Percentiles rank a stretch among this genome's conserved stretches.
These are phyloP conservation scores for Ichthyophthirius multifiliis DNA, from an alignment of 169 alveolate species.

Conservation along the genomic window DNA sequence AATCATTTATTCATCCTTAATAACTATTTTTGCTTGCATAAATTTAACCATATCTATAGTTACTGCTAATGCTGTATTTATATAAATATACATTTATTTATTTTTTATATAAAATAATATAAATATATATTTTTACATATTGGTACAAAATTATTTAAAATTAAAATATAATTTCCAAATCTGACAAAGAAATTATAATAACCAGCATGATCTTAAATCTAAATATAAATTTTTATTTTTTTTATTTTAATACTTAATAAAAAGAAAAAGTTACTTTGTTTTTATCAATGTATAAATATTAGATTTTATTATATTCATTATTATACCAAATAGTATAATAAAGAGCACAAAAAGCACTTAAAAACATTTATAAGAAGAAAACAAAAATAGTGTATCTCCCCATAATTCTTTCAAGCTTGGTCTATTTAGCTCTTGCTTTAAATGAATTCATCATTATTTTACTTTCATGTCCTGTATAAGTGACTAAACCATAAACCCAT, in stretches of 20 bases:
- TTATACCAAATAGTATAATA: constrained; percentile 13
- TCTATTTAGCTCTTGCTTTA: constrained; percentile 45
- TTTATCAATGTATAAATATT: background rate
- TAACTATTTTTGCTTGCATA: constrained; percentile 59
- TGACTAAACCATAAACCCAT: constrained; percentile 69
- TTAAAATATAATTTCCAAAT: constrained; percentile 53
- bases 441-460: constrained; percentile 78
- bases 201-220: constrained; percentile 3
- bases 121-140: constrained; percentile 19
- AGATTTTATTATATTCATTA: background rate
- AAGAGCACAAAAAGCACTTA: constrained; percentile 18
- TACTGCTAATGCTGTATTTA: constrained; percentile 39
- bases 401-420: constrained; percentile 41
- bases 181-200: constrained; percentile 34
- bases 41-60: constrained; percentile 67
- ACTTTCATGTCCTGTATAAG: constrained; percentile 83
- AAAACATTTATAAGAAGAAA: constrained; percentile 10
- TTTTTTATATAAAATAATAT: no score
- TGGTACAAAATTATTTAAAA: constrained; percentile 74
- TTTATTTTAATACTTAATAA: no score
- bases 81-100: background rate
- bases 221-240: no score
- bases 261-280: no score
- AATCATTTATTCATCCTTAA: constrained; percentile 2
- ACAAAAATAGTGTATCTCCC: constrained; percentile 8